Percentiles rank a stretch among this genome's conserved stretches.
These are phyloP conservation scores for Metschnikowia aberdeeniae DNA, from an alignment of 805 yeast genomes.

Conservation along the genomic window DNA sequence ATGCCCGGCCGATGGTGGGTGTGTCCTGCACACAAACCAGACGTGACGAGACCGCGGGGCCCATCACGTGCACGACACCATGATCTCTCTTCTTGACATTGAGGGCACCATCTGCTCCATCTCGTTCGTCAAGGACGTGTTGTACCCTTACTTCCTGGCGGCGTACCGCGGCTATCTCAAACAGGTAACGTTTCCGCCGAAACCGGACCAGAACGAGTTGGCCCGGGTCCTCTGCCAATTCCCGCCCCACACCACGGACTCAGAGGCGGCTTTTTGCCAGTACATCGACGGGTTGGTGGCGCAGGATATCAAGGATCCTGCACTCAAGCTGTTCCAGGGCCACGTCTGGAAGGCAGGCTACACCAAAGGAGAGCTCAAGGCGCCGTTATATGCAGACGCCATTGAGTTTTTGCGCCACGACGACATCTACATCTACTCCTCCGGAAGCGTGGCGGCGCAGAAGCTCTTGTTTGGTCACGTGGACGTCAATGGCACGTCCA, in stretches of 20 bases:
- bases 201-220: slow-evolving; percentile 16
- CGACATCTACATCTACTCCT: slow-evolving; percentile 71
- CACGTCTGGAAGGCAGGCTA: slow-evolving; percentile 79
- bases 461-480: slow-evolving; percentile 70
- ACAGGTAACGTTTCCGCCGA: slow-evolving; percentile 22
- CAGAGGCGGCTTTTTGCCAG: slow-evolving; percentile 29
- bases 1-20: too few relatives aligned
- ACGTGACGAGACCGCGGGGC: background rate
- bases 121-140: slow-evolving; percentile 72
- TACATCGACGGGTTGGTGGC: slow-evolving; percentile 58
- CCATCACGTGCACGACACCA: slow-evolving; percentile 2
- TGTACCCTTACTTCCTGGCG: slow-evolving; percentile 70
- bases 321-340: slow-evolving; percentile 78
- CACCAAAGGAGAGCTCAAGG: slow-evolving; percentile 65
- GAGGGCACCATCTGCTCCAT: slow-evolving; percentile 96
- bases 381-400: slow-evolving; percentile 77
- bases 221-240: slow-evolving; percentile 39
- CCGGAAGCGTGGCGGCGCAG: slow-evolving; percentile 88
- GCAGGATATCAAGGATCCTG: slow-evolving; percentile 72
- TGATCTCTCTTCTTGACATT: slow-evolving; percentile 56
- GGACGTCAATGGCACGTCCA: slow-evolving; percentile 26
- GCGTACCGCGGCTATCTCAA: slow-evolving; percentile 42
- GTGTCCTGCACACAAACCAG: too few relatives aligned
- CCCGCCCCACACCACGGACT: slow-evolving; percentile 31
- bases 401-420: slow-evolving; percentile 44